Base-by-base conservation (phyloP, 306 rosid species). In the Rubus parviflorus region DNA sequence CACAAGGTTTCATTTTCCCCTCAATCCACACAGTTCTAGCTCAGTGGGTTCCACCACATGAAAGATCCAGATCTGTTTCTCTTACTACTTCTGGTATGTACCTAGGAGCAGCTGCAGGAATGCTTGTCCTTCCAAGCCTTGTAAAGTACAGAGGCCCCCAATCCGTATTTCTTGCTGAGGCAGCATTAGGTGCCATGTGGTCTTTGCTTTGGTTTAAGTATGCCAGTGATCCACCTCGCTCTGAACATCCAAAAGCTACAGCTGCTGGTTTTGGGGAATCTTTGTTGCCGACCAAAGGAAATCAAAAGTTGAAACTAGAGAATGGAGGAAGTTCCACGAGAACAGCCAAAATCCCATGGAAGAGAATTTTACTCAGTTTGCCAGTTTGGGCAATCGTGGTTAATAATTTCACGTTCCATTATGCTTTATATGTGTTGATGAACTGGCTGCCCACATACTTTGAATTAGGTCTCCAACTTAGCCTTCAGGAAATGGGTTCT, bases 401-500 rank as follows among this genome's bases (percentile, higher is more conserved):
- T 17, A 96, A 91, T 75, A 96, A 96, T 88, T 96, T 96, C 82
- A 96, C 99, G 6, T 96, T 96, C 78, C 99, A 96, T 77, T 96
- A 96, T 78, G 99, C 96, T 14, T 81, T 96, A 48, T 96, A 96
- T 63, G 98, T 96, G 77, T 75, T 96, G 74, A 96, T 96, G 99
- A 96, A 96, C 77, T 96, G 99, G 99, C 88, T 96, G 35, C 99
- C 99, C 0, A 96, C 99, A 1, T 96, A 96, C 84, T 96, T 96
- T 79, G 94, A 96, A 77, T 78, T 92, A 46, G 99, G 99, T 19
- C 97, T 96, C 79, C 85, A 89, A 82, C 91, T 96, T 79, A 92
- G 99, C 85, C 90, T 92, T n/a, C 97, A 92, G 25, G 99, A 96
- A n/a, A 92, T 96, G 99, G 99, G 99, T n/a, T 91, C 97, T 68